Conservation (phyloP, 148 eudicot species). For the Rhododendron vialii region DNA sequence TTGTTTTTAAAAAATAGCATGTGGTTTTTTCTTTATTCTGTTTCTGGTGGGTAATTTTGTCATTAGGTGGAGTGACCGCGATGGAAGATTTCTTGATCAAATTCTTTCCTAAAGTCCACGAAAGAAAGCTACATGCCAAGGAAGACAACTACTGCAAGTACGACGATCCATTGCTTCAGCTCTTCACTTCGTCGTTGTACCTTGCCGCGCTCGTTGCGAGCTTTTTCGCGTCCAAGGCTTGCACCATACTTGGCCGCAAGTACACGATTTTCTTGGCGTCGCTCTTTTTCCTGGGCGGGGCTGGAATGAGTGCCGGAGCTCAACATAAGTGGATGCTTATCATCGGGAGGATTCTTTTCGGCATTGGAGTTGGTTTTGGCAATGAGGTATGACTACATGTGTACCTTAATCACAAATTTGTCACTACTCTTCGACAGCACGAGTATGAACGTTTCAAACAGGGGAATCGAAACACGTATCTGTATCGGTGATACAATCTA, state of each 20-base stretch:
- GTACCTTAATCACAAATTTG: not conserved
- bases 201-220: constrained; percentile 62
- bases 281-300: constrained; percentile 34
- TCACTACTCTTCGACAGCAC: not conserved
- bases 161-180: constrained; percentile 4
- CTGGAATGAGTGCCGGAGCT: constrained; percentile 37
- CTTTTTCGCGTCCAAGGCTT: constrained; percentile 58
- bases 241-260: constrained; percentile 29
- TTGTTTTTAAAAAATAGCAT: no score
- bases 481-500: no score
- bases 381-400: constrained; percentile 44
- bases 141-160: constrained; percentile 17
- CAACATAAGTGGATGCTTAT: constrained; percentile 46
- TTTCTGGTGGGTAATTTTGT: not conserved
- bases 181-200: constrained; percentile 40
- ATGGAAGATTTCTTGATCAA: constrained; percentile 18
- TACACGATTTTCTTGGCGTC: constrained; percentile 34
- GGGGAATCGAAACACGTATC: not conserved
- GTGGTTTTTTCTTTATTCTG: not conserved
- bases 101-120: constrained; percentile 11
- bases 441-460: no score
- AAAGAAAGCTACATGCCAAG: constrained; percentile 9
- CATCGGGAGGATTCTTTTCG: constrained; percentile 57
- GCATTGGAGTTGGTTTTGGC: constrained; percentile 74
- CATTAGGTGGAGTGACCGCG: constrained; percentile 6